phyloP scores from a whole-genome alignment of 768 basidiomycete genomes.

The Mycena rosella region DNA sequence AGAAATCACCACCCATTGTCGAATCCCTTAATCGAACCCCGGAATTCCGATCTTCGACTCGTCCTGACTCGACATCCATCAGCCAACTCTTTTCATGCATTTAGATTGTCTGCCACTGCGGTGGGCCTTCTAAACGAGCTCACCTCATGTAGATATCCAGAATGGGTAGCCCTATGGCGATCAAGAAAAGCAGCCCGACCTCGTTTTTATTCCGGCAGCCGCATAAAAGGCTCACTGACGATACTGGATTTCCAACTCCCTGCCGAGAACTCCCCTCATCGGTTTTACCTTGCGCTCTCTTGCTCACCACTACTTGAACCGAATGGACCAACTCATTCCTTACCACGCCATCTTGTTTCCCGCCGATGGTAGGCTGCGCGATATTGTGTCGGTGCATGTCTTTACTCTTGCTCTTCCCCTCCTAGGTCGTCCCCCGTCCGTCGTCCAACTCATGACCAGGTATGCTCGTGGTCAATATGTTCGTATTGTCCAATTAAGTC shows the following conservation, averaged over 20 bases:
- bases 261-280: not conserved
- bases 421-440: constrained; percentile 74
- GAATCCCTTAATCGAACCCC: constrained; percentile 26
- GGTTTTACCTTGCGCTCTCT: constrained; percentile 15
- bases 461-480: constrained; percentile 40
- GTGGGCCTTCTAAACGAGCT: constrained; percentile 43
- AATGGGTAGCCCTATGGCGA: constrained; percentile 32
- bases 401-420: constrained; percentile 15
- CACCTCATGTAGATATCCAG: constrained; percentile 53
- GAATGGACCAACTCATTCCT: constrained; percentile 75
- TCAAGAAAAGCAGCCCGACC: constrained; percentile 51
- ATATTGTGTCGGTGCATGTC: not conserved
- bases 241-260: constrained; percentile 16
- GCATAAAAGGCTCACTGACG: constrained; percentile 40
- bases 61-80: constrained; percentile 29
- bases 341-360: constrained; percentile 84
- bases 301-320: constrained; percentile 8
- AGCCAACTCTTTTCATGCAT: constrained; percentile 30
- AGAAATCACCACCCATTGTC: constrained; percentile 13
- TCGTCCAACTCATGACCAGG: constrained; percentile 84
- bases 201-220: constrained; percentile 50
- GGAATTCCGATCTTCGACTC: constrained; percentile 29
- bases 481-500: not conserved
- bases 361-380: constrained; percentile 59
- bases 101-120: constrained; percentile 21